Conservation (phyloP, 2,329 filamentous ascomycete species). For the Nothopassalora personata region DNA sequence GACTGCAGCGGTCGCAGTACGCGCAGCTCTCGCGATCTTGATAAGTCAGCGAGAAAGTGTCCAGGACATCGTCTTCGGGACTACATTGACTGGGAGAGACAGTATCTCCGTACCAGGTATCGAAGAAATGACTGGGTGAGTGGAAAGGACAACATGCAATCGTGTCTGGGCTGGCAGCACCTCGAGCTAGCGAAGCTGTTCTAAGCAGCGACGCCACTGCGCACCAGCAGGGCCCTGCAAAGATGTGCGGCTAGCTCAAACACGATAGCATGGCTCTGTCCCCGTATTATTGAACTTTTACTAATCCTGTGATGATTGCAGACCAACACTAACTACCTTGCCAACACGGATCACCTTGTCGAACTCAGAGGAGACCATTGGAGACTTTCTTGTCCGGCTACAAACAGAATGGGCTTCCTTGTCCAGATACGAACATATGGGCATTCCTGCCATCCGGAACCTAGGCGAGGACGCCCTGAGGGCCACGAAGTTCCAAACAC, state of each 20-base stretch:
- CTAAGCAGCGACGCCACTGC: no score
- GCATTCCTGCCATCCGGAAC: constrained; percentile 34
- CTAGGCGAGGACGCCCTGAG: constrained; percentile 49
- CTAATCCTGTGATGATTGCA: no score
- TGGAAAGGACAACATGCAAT: no score
- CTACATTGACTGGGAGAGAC: constrained; percentile 20
- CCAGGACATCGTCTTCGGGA: constrained; percentile 11
- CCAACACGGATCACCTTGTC: constrained; percentile 31
- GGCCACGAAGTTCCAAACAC: constrained; percentile 38
- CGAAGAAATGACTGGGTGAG: constrained; percentile 19
- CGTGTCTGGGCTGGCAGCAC: no score
- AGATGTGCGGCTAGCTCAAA: no score
- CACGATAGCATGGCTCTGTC: no score
- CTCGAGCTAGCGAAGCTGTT: no score
- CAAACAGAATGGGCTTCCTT: constrained; percentile 1
- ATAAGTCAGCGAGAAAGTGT: not conserved
- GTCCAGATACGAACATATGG: constrained; percentile 30
- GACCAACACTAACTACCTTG: constrained; percentile 36
- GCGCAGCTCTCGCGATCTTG: constrained; percentile 11
- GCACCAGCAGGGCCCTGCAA: no score
- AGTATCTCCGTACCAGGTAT: constrained; percentile 24
- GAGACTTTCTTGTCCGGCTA: not conserved
- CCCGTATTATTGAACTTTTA: no score
- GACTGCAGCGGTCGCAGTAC: constrained; percentile 4
- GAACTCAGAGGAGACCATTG: not conserved